A percentile compares a stretch with the other conserved stretches of the same genome.
Conservation (phyloP, 805 yeast genomes). For the Cyberlindnera euphorbiiphila region DNA sequence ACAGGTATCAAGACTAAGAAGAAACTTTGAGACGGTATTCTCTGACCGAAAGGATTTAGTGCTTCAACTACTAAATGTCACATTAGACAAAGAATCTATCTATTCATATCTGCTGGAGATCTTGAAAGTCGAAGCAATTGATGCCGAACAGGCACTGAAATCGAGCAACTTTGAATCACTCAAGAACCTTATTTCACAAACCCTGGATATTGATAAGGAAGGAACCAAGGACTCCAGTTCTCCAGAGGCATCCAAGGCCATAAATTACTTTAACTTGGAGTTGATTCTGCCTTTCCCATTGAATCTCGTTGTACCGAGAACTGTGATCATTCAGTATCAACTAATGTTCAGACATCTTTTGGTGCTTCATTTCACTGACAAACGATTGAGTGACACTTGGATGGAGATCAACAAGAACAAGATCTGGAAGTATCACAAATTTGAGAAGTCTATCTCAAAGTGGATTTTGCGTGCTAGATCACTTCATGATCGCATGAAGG, state of each 20-base stretch:
- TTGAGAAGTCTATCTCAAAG: slow-evolving; percentile 39
- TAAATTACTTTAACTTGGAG: slow-evolving; percentile 53
- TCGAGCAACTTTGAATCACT: slow-evolving; percentile 42
- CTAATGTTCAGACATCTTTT: slow-evolving; percentile 68
- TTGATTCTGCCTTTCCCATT: slow-evolving; percentile 81
- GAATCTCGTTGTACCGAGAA: slow-evolving; percentile 66
- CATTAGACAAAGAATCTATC: slow-evolving; percentile 40
- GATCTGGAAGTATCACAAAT: slow-evolving; percentile 61
- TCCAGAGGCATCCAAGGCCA: slow-evolving; percentile 36
- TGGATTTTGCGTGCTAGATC: slow-evolving; percentile 55
- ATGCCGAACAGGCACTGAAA: slow-evolving; percentile 47
- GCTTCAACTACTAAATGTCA: slow-evolving; percentile 28
- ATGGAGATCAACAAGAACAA: slow-evolving; percentile 55
- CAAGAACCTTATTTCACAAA: slow-evolving; percentile 40
- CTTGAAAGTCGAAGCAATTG: slow-evolving; percentile 50
- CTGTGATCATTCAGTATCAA: slow-evolving; percentile 74
- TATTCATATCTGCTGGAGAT: slow-evolving; percentile 44
- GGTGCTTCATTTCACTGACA: slow-evolving; percentile 58
- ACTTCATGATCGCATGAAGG: slow-evolving; percentile 47
- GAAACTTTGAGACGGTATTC: slow-evolving; percentile 26
- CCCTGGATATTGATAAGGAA: slow-evolving; percentile 28
- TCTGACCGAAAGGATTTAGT: slow-evolving; percentile 24
- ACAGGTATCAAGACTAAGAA: slow-evolving; percentile 32
- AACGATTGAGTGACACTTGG: slow-evolving; percentile 66
- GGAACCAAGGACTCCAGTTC: slow-evolving; percentile 20